Evolutionary conservation across 2,329 filamentous ascomycete genomes (phyloP), one percentile per base, ranked within the genome.

Genomic region (Xylaria sp.): DNA sequence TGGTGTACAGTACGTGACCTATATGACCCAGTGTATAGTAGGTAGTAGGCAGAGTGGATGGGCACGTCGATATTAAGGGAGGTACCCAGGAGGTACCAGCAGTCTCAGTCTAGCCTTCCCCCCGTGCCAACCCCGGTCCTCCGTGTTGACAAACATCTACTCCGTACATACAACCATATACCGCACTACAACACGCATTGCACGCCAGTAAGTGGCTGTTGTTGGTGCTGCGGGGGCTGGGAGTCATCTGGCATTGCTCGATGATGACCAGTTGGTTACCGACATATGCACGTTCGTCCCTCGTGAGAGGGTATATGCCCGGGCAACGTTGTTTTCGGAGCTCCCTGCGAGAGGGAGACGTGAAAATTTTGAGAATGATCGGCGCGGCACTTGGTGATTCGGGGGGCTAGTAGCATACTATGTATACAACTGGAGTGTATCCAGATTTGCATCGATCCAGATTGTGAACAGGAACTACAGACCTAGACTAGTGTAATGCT

Each of bases 321-420:
- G 66, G 59, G 55, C 67, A 70, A 71, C 69, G 59, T 70, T 64
- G 60, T 59, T 69, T 51, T 66, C 12, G 23, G 41, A 18, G 25
- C 39, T 34, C 44, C 57, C 20, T 57, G 63, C 20, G 64, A 46
- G 15, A 28, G 39, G 37, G 56, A 59, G 28, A 59, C 15, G 37
- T 52, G 54, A 63, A 67, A 65, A 65, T 52, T 55, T 37, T 31
- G 41, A 58, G 61, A 39, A 52, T 37, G 72, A 73, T 75, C 73
- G 64, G 66, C 67, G 50, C 73, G 74, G 74, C 73, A 75, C 63
- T 74, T 70, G 71, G 64, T 73, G 73, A 74, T 75, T 59, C 71
- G 70, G 25, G 39, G 18, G 57, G 51, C 41, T 37, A 37, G 46
- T 9, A 50, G 71, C 48, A 23, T 46, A n/a, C 18, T 3, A 25